Percentiles rank a stretch among this genome's conserved stretches.
Evolutionary conservation across 169 alveolate genomes (phyloP).

Genomic region (Toxoplasma gondii): DNA sequence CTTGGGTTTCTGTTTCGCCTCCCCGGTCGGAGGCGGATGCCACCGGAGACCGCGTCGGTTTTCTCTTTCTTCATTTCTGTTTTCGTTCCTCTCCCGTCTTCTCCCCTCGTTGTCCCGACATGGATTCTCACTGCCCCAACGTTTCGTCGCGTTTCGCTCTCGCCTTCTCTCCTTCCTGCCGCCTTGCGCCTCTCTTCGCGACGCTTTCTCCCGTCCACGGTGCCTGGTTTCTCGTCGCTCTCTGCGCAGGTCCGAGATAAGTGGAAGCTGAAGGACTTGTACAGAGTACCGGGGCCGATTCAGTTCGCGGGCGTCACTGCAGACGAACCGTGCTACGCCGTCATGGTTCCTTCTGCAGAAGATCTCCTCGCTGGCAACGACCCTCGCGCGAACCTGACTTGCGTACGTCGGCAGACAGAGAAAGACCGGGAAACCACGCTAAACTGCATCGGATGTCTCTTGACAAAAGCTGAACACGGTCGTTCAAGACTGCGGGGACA

Average conservation of each 20-base stretch:
- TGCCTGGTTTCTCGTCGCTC: not conserved
- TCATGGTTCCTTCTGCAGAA: slow-evolving; percentile 49
- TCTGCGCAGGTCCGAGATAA: slow-evolving; percentile 84
- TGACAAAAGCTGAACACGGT: too few relatives aligned
- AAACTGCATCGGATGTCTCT: not conserved
- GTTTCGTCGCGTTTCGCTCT: not conserved
- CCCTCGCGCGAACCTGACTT: not conserved
- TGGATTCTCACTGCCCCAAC: not conserved
- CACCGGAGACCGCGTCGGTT: too few relatives aligned
- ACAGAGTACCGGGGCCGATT: slow-evolving; percentile 97
- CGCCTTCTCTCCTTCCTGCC: not conserved
- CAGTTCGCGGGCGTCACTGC: slow-evolving; percentile 82
- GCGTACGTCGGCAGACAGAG: not conserved
- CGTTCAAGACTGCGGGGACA: too few relatives aligned
- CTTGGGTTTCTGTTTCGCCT: too few relatives aligned
- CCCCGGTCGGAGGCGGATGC: too few relatives aligned
- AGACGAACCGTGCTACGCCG: slow-evolving; percentile 56
- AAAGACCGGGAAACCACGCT: not conserved
- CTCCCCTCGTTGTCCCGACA: too few relatives aligned
- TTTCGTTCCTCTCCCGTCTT: too few relatives aligned
- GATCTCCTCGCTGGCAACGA: slow-evolving; percentile 46
- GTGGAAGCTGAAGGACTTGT: slow-evolving; percentile 94
- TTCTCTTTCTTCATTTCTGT: too few relatives aligned
- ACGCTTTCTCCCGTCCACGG: not conserved
- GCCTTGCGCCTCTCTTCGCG: not conserved